phyloP scores from a whole-genome alignment of 139 green algal species.

The Tetradesmus obliquus region DNA sequence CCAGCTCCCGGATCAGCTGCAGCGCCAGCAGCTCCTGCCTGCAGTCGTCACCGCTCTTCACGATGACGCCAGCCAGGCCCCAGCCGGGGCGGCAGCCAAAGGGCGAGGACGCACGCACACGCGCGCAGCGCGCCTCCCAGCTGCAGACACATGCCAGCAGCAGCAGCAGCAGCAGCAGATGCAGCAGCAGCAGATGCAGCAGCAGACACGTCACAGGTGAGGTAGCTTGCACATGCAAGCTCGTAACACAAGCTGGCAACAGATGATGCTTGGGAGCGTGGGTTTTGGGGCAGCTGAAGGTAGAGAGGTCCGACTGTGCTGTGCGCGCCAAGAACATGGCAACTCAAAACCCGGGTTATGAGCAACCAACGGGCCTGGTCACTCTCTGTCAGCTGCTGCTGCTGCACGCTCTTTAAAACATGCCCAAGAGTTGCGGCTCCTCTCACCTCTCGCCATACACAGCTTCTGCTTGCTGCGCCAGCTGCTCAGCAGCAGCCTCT shows the following conservation, averaged over 20 bases:
- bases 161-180: not conserved
- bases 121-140: not conserved
- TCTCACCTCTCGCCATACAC: constrained; percentile 40
- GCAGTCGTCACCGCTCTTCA: constrained; percentile 99
- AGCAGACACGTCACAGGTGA: not conserved
- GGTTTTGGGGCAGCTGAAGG: too few relatives aligned
- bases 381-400: too few relatives aligned
- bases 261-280: too few relatives aligned
- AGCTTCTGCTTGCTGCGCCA: not conserved
- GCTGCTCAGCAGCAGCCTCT: not conserved
- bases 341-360: too few relatives aligned
- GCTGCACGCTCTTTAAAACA: too few relatives aligned
- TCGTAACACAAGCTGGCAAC: too few relatives aligned
- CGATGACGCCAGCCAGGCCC: constrained; percentile 92
- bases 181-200: constrained; percentile 9
- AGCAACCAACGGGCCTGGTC: too few relatives aligned
- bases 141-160: not conserved
- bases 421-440: not conserved
- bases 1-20: constrained; percentile 91
- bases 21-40: constrained; percentile 97
- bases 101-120: not conserved
- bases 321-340: too few relatives aligned
- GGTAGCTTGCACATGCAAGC: not conserved
- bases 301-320: too few relatives aligned
- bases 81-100: constrained; percentile 71